Evolutionary conservation across 2,329 filamentous ascomycete species (phyloP).

Genomic region (Rhexocercosporidium sp.): DNA sequence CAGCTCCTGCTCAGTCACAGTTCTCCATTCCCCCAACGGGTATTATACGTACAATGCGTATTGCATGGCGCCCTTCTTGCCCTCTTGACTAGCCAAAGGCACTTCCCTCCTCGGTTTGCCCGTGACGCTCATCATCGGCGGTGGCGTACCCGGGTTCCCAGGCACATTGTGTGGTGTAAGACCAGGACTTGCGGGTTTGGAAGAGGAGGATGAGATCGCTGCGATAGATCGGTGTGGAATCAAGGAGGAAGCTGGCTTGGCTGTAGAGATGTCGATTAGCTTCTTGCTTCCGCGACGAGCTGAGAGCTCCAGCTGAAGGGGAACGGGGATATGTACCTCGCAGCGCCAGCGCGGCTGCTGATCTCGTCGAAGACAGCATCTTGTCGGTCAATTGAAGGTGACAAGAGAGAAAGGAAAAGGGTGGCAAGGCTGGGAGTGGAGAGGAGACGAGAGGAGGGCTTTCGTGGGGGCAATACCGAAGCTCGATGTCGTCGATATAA

Average conservation of each 20-base stretch:
- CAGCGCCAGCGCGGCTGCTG: constrained; percentile 49
- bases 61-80: constrained; percentile 80
- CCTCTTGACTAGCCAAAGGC: constrained; percentile 77
- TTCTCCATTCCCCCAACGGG: neutral
- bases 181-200: constrained; percentile 63
- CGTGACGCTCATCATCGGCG: constrained; percentile 53
- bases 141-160: constrained; percentile 58
- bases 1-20: constrained; percentile 8
- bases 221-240: constrained; percentile 67
- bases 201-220: constrained; percentile 68
- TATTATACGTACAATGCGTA: constrained; percentile 77
- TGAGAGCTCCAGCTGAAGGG: neutral
- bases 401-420: constrained; percentile 33
- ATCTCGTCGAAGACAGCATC: constrained; percentile 50
- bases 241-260: constrained; percentile 67
- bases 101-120: constrained; percentile 68
- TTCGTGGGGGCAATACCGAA: constrained; percentile 22
- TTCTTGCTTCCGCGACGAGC: constrained; percentile 17
- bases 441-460: constrained; percentile 17
- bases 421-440: constrained; percentile 27
- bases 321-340: constrained; percentile 44
- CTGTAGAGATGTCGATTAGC: constrained; percentile 50
- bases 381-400: constrained; percentile 30
- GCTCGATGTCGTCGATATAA: constrained; percentile 19
- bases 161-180: constrained; percentile 57